Evolutionary conservation across 2,329 filamentous ascomycete species (phyloP), one percentile per base, ranked within the genome.

Genomic region (Dactylellina parvicollis): DNA sequence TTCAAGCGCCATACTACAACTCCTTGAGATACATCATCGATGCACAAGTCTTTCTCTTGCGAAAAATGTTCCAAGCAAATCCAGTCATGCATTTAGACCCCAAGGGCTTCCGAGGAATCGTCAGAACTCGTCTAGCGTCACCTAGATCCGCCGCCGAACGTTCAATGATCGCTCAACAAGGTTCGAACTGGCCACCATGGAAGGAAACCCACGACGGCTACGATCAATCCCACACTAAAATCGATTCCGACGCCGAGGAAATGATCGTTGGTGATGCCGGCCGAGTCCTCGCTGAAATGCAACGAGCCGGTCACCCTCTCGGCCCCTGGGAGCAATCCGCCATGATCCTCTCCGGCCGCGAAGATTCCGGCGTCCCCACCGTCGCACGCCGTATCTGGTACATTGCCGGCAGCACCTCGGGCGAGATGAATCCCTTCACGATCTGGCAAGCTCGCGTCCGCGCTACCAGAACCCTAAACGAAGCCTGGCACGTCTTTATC

Each of bases 381-480:
- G 67, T 77, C 8, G 75, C 76, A 34, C 77, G 76, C 2, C 54
- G 77, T 18, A 75, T 61, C 0, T 77, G 69, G 69, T 76, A 61
- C 28, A 46, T 74, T 24, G 56, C 55, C 8, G 62, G 61, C 5
- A 32, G 55, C 20, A 71, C 49, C n/a, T 49, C 42, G 1, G 61
- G 70, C 24, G 18, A 32, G 2, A 57, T 64, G 10, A 62, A 54
- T 18, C 56, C 49, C 4, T 46, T 60, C 26, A 69, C 50, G 4
- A 44, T 64, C 18, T 62, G 62, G 56, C 62, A 69, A 30, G 70
- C 61, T 4, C 38, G 77, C 7, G 70, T 78, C 2, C 61, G 76
- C n/a, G 77, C 77, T 10, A 78, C 77, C 2, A 59, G 77, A 18
- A 78, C 77, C 0, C 54, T 78, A 5, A 76, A 78, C 22, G 77